A percentile compares a stretch with the other conserved stretches of the same genome.
phyloP scores from a whole-genome alignment of 331 rosid species.

The Acacia concinna region DNA sequence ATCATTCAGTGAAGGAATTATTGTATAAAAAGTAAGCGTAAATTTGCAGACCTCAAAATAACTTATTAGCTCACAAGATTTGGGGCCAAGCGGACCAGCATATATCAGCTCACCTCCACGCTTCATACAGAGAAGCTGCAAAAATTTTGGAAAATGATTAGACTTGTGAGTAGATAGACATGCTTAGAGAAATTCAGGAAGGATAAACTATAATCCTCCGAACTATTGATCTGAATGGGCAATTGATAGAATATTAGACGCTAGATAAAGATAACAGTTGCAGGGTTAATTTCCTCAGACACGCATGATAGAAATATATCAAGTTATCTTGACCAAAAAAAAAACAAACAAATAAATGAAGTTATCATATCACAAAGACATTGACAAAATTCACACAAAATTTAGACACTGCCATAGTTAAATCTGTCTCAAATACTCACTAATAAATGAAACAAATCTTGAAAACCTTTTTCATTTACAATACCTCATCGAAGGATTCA shows the following conservation, averaged over 20 bases:
- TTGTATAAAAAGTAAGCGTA: constrained; percentile 22
- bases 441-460: constrained; percentile 14
- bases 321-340: neutral
- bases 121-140: constrained; percentile 93
- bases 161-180: constrained; percentile 22
- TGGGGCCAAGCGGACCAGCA: constrained; percentile 98
- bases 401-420: neutral
- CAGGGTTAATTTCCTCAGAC: neutral
- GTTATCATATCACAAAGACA: neutral
- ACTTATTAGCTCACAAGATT: constrained; percentile 74
- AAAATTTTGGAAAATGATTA: constrained; percentile 31
- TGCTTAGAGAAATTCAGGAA: constrained; percentile 14
- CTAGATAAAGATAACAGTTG: constrained; percentile 4
- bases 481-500: constrained; percentile 99
- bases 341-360: neutral
- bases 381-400: neutral
- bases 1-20: constrained; percentile 24
- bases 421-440: neutral
- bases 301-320: neutral
- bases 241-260: constrained; percentile 1
- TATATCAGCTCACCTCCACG: constrained; percentile 98
- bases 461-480: constrained; percentile 1
- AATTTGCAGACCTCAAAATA: constrained; percentile 81
- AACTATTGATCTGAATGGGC: constrained; percentile 2
- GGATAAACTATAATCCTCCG: neutral